Base-by-base conservation (phyloP, 257 asterid genomes). In the Solanum tacnaense region DNA sequence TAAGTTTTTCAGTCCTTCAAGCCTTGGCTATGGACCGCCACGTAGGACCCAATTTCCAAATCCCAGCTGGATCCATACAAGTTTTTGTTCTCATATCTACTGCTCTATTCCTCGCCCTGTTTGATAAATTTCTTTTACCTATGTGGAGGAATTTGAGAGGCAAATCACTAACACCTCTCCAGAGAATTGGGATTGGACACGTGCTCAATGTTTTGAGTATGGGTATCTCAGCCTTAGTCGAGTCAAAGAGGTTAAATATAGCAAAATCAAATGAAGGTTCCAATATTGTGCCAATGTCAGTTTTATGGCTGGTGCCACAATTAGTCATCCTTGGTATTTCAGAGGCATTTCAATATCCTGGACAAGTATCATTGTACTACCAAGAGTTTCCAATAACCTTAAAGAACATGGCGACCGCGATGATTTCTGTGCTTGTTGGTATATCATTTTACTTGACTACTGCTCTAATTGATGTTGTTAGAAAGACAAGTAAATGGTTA, bases 301-400 rank as follows among this genome's bases (percentile, higher is more conserved):
- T 90, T 3, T 41, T 94, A 41, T 95, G 97, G 97, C 89, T 95
- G 1, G 92, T 94, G 81, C 93, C 96, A 39, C 83, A 88, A 7
- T 71, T 87, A 4, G 87, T 32, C 34, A 32, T 32, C 34, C 4
- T 32, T 32, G 98, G 98, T 5, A 13, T 91, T 20, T 92, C 94
- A 3, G 97, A 94, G 60, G 97, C 96, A 5, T 92, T 95, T 82
- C 95, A 91, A 31, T 94, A 92, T 62, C 95, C 95, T 0, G 94
- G 94, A 32, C 93, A 95, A 9, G 87, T 95, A 31, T 90, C 92
- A 4, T 58, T 94, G 3, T 95, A 93, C 20, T 95, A 94, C 89
- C 94, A 91, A 84, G 98, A 95, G 18, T 95, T 95, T 35, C 98
- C 96, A 0, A 88, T 36, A 0, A 71, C 92, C 2, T 83, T 94